A percentile compares a stretch with the other conserved stretches of the same genome.
Evolutionary conservation across 257 asterid species (phyloP).

Genomic region (Paulownia fortunei): DNA sequence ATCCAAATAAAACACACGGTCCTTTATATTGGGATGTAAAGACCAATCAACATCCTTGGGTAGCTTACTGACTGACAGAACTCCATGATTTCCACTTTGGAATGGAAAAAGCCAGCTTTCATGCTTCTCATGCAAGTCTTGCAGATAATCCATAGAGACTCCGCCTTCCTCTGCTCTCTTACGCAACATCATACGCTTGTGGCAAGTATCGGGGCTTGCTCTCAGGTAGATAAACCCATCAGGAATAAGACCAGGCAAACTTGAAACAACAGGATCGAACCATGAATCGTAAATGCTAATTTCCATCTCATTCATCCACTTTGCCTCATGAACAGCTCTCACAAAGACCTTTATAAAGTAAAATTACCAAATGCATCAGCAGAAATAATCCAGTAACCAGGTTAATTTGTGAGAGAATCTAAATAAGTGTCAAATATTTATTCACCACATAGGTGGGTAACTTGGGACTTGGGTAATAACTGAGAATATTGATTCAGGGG

Average conservation of each 20-base stretch:
- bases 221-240: conserved; percentile 95
- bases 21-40: conserved; percentile 73
- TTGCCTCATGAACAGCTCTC: conserved; percentile 99
- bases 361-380: conserved; percentile 2
- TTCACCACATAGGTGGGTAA: neutral
- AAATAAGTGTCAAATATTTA: neutral
- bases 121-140: conserved; percentile 86
- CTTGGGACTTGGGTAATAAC: neutral
- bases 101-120: conserved; percentile 98
- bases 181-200: conserved; percentile 91
- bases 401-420: neutral
- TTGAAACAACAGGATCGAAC: conserved; percentile 96
- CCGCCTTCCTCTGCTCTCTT: conserved; percentile 94
- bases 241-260: conserved; percentile 88
- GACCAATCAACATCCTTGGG: conserved; percentile 63
- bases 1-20: conserved; percentile 78
- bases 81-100: conserved; percentile 82
- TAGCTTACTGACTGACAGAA: conserved; percentile 68
- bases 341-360: conserved; percentile 76
- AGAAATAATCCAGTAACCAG: neutral
- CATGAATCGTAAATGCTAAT: conserved; percentile 95
- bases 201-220: conserved; percentile 98
- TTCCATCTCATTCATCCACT: conserved; percentile 99
- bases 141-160: conserved; percentile 84
- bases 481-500: neutral